Conservation (phyloP, 2,329 filamentous ascomycete genomes). For the Exophiala bonariae region DNA sequence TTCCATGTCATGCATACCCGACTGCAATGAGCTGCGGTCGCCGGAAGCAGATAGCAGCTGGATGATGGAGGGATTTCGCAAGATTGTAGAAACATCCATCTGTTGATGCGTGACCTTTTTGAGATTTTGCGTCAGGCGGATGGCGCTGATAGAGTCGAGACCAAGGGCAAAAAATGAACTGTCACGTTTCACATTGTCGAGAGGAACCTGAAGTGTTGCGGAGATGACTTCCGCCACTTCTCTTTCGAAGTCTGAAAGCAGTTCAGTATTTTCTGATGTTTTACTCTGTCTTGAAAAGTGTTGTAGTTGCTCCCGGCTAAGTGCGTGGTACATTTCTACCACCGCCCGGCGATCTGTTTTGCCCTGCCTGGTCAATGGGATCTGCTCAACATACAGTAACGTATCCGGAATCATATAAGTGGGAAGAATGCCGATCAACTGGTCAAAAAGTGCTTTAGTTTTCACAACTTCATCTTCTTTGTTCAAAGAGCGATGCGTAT, state of each 20-base stretch:
- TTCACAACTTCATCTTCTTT: conserved; percentile 1
- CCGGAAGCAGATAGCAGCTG: conserved; percentile 49
- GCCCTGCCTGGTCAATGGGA: conserved; percentile 73
- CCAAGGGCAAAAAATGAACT: conserved; percentile 77
- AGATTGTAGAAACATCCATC: conserved; percentile 66
- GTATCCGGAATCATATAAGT: conserved; percentile 77
- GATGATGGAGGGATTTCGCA: conserved; percentile 68
- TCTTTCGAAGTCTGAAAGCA: conserved; percentile 50
- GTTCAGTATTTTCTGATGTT: conserved; percentile 1
- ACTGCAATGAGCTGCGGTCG: not conserved
- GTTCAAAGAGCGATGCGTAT: conserved; percentile 3
- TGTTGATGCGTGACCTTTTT: conserved; percentile 46
- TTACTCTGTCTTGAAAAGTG: conserved; percentile 7
- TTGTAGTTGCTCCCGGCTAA: conserved; percentile 51
- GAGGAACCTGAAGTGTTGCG: conserved; percentile 47
- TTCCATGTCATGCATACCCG: too few relatives aligned
- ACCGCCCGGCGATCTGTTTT: conserved; percentile 69
- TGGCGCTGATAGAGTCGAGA: conserved; percentile 80
- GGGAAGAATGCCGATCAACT: conserved; percentile 60
- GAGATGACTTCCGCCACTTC: conserved; percentile 58
- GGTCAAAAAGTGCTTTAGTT: conserved; percentile 50
- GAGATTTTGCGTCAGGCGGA: conserved; percentile 64
- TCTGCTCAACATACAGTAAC: conserved; percentile 65
- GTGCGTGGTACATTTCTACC: conserved; percentile 43
- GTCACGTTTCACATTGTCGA: conserved; percentile 56